phyloP scores from a whole-genome alignment of 75 land plant genomes.

The Sequoiadendron giganteum region DNA sequence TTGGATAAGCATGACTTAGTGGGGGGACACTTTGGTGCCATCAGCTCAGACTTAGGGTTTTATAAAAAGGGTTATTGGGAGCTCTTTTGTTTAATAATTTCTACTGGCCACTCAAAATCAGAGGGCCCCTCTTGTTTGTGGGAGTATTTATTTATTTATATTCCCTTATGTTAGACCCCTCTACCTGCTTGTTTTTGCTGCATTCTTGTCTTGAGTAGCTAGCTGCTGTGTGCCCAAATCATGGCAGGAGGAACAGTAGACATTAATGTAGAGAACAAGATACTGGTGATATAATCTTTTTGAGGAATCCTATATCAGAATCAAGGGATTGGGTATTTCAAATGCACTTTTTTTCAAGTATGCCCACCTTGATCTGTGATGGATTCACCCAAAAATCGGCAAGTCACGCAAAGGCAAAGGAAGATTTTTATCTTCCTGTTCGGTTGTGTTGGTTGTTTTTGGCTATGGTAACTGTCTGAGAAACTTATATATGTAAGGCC shows the following conservation, averaged over 20 bases:
- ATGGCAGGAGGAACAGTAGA: neutral
- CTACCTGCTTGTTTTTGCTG: constrained; percentile 9
- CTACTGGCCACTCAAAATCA: neutral
- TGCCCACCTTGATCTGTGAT: neutral
- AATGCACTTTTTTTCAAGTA: neutral
- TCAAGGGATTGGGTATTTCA: neutral
- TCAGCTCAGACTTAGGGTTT: neutral
- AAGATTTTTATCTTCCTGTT: neutral
- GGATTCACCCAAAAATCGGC: neutral
- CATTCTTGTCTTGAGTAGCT: neutral
- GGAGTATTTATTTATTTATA: neutral
- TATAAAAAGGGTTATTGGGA: neutral
- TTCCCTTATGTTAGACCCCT: neutral
- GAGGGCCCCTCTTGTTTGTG: constrained; percentile 2
- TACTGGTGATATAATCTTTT: neutral
- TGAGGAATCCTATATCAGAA: neutral
- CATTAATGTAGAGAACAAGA: constrained; percentile 9
- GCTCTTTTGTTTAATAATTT: neutral
- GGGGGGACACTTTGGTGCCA: neutral
- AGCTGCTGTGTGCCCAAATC: neutral
- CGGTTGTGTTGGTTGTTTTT: neutral
- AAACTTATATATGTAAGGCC: neutral
- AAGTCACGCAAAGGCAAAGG: constrained; percentile 11
- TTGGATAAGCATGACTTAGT: constrained; percentile 12
- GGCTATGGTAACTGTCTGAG: neutral